Conservation (phyloP, 2,329 filamentous ascomycete genomes). For the Ilyonectria robusta region DNA sequence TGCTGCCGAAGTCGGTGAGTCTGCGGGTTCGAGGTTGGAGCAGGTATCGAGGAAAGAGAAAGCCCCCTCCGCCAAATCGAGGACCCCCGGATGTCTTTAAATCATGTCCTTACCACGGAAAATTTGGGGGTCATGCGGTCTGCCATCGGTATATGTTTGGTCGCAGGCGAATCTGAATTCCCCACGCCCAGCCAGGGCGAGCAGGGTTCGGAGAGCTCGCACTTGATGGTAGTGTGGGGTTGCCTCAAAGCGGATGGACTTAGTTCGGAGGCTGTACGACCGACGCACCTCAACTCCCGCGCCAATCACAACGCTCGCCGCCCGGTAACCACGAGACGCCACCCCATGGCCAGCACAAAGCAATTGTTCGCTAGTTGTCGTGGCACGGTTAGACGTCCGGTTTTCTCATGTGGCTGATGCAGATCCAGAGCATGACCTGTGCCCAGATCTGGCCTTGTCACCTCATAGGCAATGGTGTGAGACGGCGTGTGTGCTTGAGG, state of each 20-base stretch:
- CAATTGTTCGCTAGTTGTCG: constrained; percentile 37
- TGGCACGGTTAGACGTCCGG: constrained; percentile 39
- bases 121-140: constrained; percentile 49
- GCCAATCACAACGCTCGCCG: constrained; percentile 46
- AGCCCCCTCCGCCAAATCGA: constrained; percentile 26
- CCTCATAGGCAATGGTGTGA: background rate
- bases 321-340: constrained; percentile 37
- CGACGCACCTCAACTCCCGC: constrained; percentile 49
- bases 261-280: constrained; percentile 42
- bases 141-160: constrained; percentile 47
- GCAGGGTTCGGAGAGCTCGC: constrained; percentile 41
- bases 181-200: constrained; percentile 43
- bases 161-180: constrained; percentile 47
- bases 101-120: constrained; percentile 40
- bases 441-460: constrained; percentile 15
- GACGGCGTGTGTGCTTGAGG: constrained; percentile 9
- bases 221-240: constrained; percentile 47
- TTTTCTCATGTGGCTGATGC: constrained; percentile 36
- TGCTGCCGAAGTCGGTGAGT: constrained; percentile 25
- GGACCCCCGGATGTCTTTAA: constrained; percentile 43
- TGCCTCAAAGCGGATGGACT: constrained; percentile 36
- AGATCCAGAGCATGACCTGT: constrained; percentile 32
- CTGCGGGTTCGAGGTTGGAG: constrained; percentile 20
- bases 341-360: constrained; percentile 42
- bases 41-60: constrained; percentile 35